A percentile compares a stretch with the other conserved stretches of the same genome.
phyloP scores from a whole-genome alignment of 495 filamentous ascomycete species.

The Parachaetomium inaequale region DNA sequence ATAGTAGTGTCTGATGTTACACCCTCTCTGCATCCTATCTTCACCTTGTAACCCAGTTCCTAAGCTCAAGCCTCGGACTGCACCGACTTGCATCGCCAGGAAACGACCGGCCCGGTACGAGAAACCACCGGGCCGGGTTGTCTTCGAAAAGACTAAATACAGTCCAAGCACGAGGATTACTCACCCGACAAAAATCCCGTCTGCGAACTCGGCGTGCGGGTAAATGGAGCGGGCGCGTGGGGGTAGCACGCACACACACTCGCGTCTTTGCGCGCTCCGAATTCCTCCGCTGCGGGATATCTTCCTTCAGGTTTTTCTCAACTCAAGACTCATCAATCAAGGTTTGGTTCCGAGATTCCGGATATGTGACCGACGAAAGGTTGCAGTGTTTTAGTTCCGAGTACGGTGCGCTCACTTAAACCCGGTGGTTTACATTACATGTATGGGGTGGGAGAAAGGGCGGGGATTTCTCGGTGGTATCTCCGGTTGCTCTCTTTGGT shows the following conservation, averaged over 20 bases:
- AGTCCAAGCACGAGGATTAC: background rate
- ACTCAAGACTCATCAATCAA: background rate
- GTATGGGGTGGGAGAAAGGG: too few species aligned
- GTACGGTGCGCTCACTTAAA: too few species aligned
- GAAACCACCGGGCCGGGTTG: conserved; percentile 2
- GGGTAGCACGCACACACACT: background rate
- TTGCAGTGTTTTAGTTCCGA: too few species aligned
- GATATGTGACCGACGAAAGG: background rate
- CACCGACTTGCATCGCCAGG: background rate
- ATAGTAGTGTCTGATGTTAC: too few species aligned
- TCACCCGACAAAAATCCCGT: background rate
- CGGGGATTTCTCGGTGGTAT: too few species aligned
- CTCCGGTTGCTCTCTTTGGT: too few species aligned
- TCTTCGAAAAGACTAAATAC: background rate
- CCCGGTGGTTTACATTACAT: too few species aligned
- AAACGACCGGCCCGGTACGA: background rate
- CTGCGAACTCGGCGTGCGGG: background rate
- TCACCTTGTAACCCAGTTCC: too few species aligned
- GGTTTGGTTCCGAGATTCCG: background rate
- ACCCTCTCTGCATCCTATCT: too few species aligned
- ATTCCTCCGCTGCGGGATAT: background rate
- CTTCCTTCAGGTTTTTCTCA: background rate
- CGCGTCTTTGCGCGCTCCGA: background rate
- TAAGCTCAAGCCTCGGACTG: background rate
- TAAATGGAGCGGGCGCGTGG: background rate